Evolutionary conservation across 495 filamentous ascomycete species (phyloP).

Genomic region (Staphylotrichum longicolle): DNA sequence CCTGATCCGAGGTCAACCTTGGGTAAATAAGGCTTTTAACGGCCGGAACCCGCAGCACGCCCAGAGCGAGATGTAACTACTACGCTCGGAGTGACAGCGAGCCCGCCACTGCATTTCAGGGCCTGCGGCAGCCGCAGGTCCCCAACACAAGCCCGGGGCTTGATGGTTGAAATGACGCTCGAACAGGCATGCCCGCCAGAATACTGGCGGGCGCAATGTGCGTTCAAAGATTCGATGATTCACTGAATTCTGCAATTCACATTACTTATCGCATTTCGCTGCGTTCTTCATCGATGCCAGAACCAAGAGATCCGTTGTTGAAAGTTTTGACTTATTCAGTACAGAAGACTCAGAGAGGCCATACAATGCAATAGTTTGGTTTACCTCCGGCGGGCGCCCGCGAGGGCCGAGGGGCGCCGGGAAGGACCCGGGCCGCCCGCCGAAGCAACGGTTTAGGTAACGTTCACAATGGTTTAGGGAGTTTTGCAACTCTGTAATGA

Average conservation of each 20-base stretch:
- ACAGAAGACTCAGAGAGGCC: constrained; percentile 39
- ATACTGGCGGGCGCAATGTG: constrained; percentile 30
- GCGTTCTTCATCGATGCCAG: constrained; percentile 71
- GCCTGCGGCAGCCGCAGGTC: constrained; percentile 7
- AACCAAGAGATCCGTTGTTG: constrained; percentile 52
- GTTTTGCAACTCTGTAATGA: constrained; percentile 54
- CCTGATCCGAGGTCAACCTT: constrained; percentile 64
- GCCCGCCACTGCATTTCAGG: constrained; percentile 6
- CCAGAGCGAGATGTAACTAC: constrained; percentile 2
- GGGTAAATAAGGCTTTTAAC: background rate
- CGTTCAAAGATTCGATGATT: constrained; percentile 67
- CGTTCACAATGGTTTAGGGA: constrained; percentile 35
- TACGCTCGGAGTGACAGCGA: constrained; percentile 5
- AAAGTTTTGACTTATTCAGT: constrained; percentile 59
- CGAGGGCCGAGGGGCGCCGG: background rate
- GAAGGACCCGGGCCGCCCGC: constrained; percentile 1
- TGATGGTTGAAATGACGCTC: constrained; percentile 37
- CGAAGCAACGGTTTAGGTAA: constrained; percentile 37
- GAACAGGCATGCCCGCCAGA: constrained; percentile 61
- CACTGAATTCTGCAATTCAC: constrained; percentile 72
- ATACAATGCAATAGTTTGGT: constrained; percentile 22
- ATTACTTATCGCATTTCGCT: constrained; percentile 73
- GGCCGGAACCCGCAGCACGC: constrained; percentile 4
- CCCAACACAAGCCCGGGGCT: constrained; percentile 41
- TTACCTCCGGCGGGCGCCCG: constrained; percentile 39